Conservation (phyloP, 2,329 filamentous ascomycete genomes). For the Colletotrichum lindemuthianum region DNA sequence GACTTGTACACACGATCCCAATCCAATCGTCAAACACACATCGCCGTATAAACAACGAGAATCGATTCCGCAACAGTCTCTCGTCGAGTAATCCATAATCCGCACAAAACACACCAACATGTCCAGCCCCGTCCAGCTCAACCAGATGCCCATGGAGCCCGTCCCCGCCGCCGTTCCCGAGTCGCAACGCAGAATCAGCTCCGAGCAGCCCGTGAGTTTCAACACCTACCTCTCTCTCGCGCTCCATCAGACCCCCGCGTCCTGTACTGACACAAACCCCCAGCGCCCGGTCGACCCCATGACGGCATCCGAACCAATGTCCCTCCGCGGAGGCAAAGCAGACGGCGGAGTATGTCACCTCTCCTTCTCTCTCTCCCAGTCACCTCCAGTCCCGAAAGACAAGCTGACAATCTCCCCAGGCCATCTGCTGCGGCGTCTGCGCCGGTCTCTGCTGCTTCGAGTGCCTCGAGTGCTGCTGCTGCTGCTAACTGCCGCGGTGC, state of each 20-base stretch:
- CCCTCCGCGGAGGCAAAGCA: constrained; percentile 46
- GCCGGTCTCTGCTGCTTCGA: constrained; percentile 53
- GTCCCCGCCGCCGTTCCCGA: constrained; percentile 41
- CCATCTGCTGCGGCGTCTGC: constrained; percentile 53
- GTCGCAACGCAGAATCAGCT: constrained; percentile 41
- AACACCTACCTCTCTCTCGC: neutral
- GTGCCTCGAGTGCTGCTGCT: constrained; percentile 46
- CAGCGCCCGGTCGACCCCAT: constrained; percentile 49
- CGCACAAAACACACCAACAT: constrained; percentile 2
- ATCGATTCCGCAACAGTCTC: neutral
- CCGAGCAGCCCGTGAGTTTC: constrained; percentile 48
- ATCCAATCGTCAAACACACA: no score
- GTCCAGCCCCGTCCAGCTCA: constrained; percentile 28
- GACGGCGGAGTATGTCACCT: constrained; percentile 47
- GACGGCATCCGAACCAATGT: constrained; percentile 42
- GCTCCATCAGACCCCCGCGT: neutral
- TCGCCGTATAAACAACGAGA: neutral
- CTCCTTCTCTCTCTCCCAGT: neutral
- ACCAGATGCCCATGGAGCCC: constrained; percentile 47
- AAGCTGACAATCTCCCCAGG: constrained; percentile 38
- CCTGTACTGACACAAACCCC: neutral
- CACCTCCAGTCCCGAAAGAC: constrained; percentile 1
- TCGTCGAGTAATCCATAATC: constrained; percentile 14
- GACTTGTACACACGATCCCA: no score
- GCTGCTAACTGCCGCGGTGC: constrained; percentile 15